Base-by-base conservation (phyloP, 2,329 filamentous ascomycete genomes). In the Aspergillus eucalypticola region DNA sequence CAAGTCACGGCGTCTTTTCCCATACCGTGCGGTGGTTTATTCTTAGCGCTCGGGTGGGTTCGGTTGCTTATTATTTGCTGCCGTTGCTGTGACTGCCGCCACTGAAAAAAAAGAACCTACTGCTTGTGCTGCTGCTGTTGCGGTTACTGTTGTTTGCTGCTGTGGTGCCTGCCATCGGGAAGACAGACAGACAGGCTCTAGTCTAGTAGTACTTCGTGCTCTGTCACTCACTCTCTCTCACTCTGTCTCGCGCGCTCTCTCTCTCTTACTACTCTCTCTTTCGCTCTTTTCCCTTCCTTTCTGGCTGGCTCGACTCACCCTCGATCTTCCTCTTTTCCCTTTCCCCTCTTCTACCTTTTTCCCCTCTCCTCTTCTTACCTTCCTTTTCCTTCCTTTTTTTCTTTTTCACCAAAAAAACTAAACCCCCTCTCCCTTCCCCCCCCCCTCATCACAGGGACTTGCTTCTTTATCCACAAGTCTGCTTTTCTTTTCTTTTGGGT, bases 381-480 rank as follows among this genome's bases (percentile, higher is more conserved):
- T 61, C 59, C 57, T 56, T 56, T 54, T 61, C 52, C 58, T 62
- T 56, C 52, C 59, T 60, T 56, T 23, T 58, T 54, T 50, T 56
- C 56, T 61, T 58, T 56, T 61, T 54, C 32, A 35, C 42, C 38
- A 53, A 48, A 50, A 46, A 29, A 11, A 29, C 27, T 27, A 27
- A 27, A 58, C 48, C 54, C 54, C 32, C 55, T 25, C 57, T 41
- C 52, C 49, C 42, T 57, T 58, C 42, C 56, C 61, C 25, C 25
- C 56, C 60, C 54, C 61, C 60, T 64, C 61, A 57, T 42, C 41
- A 44, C 60, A 61, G 63, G 63, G 62, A 50, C 57, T 48, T 56
- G 8, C 54, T 35, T 60, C 54, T 35, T 60, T 27, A 59, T 65
- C 64, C 58, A 59, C 52, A 54, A 60, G 54, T 62, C 59, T 52